Evolutionary conservation across 2,329 filamentous ascomycete genomes (phyloP).

Genomic region (Venturia aucupariae): DNA sequence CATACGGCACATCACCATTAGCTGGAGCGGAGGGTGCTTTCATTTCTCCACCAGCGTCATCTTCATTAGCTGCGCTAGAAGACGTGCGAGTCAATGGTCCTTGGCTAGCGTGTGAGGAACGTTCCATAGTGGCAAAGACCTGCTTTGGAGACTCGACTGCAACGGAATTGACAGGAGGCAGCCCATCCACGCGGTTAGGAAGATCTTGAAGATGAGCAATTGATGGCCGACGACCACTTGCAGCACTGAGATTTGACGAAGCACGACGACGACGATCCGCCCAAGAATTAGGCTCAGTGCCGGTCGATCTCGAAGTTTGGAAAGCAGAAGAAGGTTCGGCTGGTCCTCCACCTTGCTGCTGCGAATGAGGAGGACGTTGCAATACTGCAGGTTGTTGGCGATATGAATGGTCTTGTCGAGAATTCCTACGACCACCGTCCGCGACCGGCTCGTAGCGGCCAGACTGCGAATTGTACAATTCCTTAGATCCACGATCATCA

Average conservation of each 20-base stretch:
- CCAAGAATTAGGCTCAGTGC: constrained; percentile 51
- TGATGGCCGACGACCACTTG: constrained; percentile 61
- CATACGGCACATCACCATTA: constrained; percentile 35
- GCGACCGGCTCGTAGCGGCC: constrained; percentile 83
- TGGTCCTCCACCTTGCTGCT: constrained; percentile 49
- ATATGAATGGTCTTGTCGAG: constrained; percentile 56
- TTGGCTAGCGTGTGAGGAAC: background rate
- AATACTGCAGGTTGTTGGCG: constrained; percentile 68
- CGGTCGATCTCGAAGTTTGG: constrained; percentile 62
- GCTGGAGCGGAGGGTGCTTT: background rate
- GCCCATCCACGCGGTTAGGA: constrained; percentile 14
- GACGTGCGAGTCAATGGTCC: constrained; percentile 4
- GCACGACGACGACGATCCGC: constrained; percentile 57
- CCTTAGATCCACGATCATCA: constrained; percentile 60
- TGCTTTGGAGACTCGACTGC: constrained; percentile 10
- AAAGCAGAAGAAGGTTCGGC: constrained; percentile 81
- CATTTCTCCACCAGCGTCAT: background rate
- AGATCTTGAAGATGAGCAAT: constrained; percentile 39
- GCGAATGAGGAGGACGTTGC: constrained; percentile 55
- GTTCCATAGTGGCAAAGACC: constrained; percentile 5
- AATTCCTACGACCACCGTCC: constrained; percentile 57
- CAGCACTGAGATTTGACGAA: constrained; percentile 86
- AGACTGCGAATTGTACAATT: constrained; percentile 91
- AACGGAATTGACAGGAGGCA: background rate
- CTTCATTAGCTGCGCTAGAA: background rate